Conservation (phyloP, 2,329 filamentous ascomycete species). For the Colletotrichum cuscutae region DNA sequence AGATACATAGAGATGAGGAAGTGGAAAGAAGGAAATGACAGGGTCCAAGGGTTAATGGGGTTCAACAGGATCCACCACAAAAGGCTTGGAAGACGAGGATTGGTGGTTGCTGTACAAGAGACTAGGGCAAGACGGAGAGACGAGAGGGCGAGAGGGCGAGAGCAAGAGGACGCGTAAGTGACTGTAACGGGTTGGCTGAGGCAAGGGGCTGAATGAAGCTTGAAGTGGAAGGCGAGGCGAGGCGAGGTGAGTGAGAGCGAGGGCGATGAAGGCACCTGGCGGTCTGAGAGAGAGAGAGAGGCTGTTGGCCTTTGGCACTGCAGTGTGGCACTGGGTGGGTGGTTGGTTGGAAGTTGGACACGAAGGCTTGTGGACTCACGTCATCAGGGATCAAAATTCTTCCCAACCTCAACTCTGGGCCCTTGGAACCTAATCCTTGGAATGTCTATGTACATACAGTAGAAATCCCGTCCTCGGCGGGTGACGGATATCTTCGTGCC, state of each 20-base stretch:
- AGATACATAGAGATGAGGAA: not conserved
- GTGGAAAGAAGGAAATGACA: not conserved
- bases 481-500: not conserved
- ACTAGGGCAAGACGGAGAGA: no score
- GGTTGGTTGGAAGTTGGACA: not conserved
- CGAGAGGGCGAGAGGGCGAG: not conserved
- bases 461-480: no score
- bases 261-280: not conserved
- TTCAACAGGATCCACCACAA: no score
- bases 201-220: not conserved
- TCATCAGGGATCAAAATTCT: conserved; percentile 11
- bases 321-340: not conserved
- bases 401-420: not conserved
- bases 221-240: conserved; percentile 2
- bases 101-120: no score
- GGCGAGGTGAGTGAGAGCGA: not conserved
- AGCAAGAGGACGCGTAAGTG: conserved; percentile 17
- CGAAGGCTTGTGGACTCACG: not conserved
- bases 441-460: no score
- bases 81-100: no score
- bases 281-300: not conserved
- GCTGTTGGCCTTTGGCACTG: not conserved
- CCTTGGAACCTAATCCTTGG: not conserved
- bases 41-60: no score
- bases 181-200: not conserved